phyloP scores from a whole-genome alignment of 192 early-diverging fungal genomes.

The Backusella psychrophila region DNA sequence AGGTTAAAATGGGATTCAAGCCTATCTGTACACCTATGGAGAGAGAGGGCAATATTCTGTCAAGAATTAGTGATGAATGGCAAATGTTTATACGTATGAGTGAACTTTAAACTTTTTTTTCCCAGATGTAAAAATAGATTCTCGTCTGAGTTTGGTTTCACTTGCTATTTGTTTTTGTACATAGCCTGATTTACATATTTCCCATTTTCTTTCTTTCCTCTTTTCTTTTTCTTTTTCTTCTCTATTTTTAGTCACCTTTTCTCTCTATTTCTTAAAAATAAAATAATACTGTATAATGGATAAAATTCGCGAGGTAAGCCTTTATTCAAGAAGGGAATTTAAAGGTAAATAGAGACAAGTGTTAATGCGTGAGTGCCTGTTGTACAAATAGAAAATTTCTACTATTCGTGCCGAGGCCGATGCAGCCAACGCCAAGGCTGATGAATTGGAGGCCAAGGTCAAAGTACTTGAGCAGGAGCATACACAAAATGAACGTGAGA shows the following conservation, averaged over 20 bases:
- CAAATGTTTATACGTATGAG: slow-evolving; percentile 12
- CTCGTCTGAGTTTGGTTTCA: slow-evolving; percentile 3
- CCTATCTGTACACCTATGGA: slow-evolving; percentile 15
- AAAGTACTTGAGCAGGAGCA: slow-evolving; percentile 56
- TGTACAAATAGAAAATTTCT: slow-evolving; percentile 56
- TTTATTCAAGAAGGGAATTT: background rate
- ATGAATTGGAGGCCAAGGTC: slow-evolving; percentile 51
- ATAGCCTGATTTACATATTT: background rate
- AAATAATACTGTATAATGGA: slow-evolving; percentile 9
- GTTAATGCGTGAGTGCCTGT: background rate
- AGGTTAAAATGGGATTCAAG: slow-evolving; percentile 17
- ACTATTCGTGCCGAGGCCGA: slow-evolving; percentile 64
- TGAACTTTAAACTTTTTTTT: slow-evolving; percentile 2
- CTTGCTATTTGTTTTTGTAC: background rate
- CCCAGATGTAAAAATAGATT: background rate
- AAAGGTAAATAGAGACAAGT: background rate
- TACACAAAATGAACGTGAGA: slow-evolving; percentile 65
- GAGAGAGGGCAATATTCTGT: background rate
- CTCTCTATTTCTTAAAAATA: background rate
- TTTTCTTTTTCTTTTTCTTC: background rate
- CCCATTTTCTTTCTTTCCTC: background rate
- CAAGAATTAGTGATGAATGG: slow-evolving; percentile 20
- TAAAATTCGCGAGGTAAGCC: slow-evolving; percentile 16
- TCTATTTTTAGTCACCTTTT: background rate
- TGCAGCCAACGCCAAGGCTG: slow-evolving; percentile 53